Evolutionary conservation across 2,329 filamentous ascomycete genomes (phyloP).

Genomic region (Fusarium sp.): DNA sequence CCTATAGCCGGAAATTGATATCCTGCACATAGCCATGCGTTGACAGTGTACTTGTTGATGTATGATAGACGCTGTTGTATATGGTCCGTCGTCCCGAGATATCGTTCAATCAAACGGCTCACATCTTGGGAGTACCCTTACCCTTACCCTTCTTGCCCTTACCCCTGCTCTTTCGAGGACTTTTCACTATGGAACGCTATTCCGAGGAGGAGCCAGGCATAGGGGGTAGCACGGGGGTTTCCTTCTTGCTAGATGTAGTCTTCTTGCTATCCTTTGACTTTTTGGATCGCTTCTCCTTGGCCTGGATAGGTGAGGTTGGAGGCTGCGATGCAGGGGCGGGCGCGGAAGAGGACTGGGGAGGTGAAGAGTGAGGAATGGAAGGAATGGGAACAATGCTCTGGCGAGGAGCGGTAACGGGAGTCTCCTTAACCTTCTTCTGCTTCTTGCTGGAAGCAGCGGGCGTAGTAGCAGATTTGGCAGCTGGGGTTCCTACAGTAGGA

Average conservation of each 20-base stretch:
- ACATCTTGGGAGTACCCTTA: neutral
- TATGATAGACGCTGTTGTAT: neutral
- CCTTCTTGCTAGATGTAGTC: slow-evolving; percentile 43
- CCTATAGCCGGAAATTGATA: neutral
- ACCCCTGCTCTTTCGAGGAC: slow-evolving; percentile 7
- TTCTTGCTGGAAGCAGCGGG: slow-evolving; percentile 45
- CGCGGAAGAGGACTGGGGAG: slow-evolving; percentile 44
- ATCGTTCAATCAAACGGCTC: neutral
- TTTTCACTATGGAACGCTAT: slow-evolving; percentile 38
- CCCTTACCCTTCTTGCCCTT: neutral
- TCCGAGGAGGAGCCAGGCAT: slow-evolving; percentile 33
- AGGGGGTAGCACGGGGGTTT: slow-evolving; percentile 48
- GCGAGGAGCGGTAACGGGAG: slow-evolving; percentile 47
- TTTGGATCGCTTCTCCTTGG: slow-evolving; percentile 50
- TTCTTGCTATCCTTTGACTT: slow-evolving; percentile 48
- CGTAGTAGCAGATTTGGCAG: slow-evolving; percentile 42
- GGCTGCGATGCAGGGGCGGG: slow-evolving; percentile 27
- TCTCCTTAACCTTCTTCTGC: slow-evolving; percentile 49
- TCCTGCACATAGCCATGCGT: neutral
- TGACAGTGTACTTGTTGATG: neutral
- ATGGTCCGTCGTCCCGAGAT: neutral
- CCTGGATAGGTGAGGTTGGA: slow-evolving; percentile 38
- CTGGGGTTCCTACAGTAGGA: slow-evolving; percentile 45
- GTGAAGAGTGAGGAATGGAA: slow-evolving; percentile 51
- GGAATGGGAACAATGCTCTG: slow-evolving; percentile 54